Conservation (phyloP, 2,329 filamentous ascomycete genomes). For the Aureobasidium zeae region DNA sequence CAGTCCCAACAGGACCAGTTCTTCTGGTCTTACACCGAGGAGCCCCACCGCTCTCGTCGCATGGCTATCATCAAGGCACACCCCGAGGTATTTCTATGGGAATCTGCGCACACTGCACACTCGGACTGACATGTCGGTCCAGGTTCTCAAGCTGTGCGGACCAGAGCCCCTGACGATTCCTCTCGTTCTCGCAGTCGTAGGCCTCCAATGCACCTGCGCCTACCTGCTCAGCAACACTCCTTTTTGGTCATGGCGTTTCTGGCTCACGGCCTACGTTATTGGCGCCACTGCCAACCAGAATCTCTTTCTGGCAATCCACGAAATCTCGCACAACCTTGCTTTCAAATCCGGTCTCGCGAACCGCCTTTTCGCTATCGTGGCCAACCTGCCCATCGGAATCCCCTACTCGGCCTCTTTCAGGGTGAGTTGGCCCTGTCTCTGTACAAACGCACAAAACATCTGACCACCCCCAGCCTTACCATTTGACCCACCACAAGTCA, state of each 20-base stretch:
- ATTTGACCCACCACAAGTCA: conserved; percentile 97
- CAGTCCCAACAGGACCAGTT: conserved; percentile 50
- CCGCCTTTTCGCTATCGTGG: conserved; percentile 78
- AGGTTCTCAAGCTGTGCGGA: conserved; percentile 96
- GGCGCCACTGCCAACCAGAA: conserved; percentile 97
- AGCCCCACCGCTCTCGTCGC: conserved; percentile 83
- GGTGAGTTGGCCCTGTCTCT: conserved; percentile 47
- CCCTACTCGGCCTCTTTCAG: conserved; percentile 95
- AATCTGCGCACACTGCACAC: conserved; percentile 1
- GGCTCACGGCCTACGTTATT: conserved; percentile 79
- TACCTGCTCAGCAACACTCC: conserved; percentile 66
- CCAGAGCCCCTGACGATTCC: conserved; percentile 95
- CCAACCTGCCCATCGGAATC: conserved; percentile 89
- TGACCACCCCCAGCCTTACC: conserved; percentile 60
- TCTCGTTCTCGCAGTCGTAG: conserved; percentile 73
- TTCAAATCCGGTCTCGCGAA: conserved; percentile 76
- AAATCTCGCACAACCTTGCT: conserved; percentile 95
- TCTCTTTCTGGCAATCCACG: conserved; percentile 94
- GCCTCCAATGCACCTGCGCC: conserved; percentile 68
- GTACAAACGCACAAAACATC: background rate
- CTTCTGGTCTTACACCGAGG: conserved; percentile 99
- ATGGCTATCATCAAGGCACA: conserved; percentile 97
- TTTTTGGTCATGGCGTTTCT: conserved; percentile 75
- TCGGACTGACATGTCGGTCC: conserved; percentile 16
- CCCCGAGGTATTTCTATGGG: conserved; percentile 59